Evolutionary conservation across 495 filamentous ascomycete species (phyloP), one percentile per base, ranked within the genome.

Genomic region (Xylaria longipes): DNA sequence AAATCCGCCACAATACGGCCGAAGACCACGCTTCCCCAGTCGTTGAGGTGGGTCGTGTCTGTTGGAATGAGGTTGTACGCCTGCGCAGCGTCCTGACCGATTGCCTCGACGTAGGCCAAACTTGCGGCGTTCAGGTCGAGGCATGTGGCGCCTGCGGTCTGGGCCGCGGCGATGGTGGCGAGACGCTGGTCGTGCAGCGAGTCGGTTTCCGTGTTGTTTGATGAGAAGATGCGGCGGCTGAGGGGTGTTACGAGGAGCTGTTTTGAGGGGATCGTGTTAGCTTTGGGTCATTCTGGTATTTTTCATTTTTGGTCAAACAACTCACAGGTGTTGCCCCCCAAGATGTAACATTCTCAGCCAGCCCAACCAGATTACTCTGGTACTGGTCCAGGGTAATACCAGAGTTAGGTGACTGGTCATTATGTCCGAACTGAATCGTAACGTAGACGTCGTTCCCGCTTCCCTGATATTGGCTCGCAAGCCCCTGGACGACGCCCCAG

Each of bases 401-500:
- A 7, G 73, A 77, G 3, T 70, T 69, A 14, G 66, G 65, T 72
- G 88, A 88, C 71, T 89, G 86, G 68, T 89, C 86, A 64, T 88
- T 88, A 65, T 89, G 86, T 8, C 87, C 87, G 65, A 88, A 89
- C 78, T 88, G 80, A 48, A 88, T 84, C 1, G 86, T 88, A 3
- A 88, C 85, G 56, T 81, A 85, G 31, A 79, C 76, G 1, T 79
- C 74, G 68, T 84, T 82, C 5, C 73, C 70, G 9, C 29, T 71
- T 6, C 25, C 70, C 9, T 61, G 73, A 11, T 76, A 71, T 9
- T 74, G 72, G 4, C 68, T 69, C 0, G 84, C 76, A 1, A 77
- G 75, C 11, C 37, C 64, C 3, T 84, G 71, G 1, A 87, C 81
- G 4, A 80, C 80, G 2, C 72, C 77, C 87, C 87, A 89, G 66